Percentiles rank a stretch among this genome's conserved stretches.
These are phyloP conservation scores for Lachancea fermentati DNA, from an alignment of 805 yeast genomes.

Conservation along the genomic window DNA sequence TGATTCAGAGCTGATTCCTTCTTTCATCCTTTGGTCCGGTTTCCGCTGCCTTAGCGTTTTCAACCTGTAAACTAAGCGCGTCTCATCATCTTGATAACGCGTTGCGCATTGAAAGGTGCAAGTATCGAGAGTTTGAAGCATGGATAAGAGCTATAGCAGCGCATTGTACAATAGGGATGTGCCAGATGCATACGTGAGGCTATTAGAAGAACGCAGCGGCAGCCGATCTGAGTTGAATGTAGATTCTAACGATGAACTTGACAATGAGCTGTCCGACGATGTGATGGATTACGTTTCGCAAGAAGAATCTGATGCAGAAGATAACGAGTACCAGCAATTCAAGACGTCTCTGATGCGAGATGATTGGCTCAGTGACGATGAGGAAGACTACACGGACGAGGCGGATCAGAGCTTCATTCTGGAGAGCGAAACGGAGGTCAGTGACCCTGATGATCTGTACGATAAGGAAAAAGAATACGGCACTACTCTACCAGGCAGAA, in stretches of 20 bases:
- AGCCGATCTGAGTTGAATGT: not conserved
- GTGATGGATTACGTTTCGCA: not conserved
- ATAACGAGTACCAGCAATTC: slow-evolving; percentile 11
- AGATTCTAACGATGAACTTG: slow-evolving; percentile 1
- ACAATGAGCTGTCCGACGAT: slow-evolving; percentile 6
- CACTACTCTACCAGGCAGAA: no score
- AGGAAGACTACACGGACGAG: slow-evolving; percentile 20
- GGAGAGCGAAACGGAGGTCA: no score
- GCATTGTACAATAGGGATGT: slow-evolving; percentile 3
- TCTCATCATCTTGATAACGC: no score
- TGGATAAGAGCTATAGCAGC: no score
- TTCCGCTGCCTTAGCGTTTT: no score
- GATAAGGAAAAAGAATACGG: no score
- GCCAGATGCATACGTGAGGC: slow-evolving; percentile 5
- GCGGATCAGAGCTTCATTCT: slow-evolving; percentile 21
- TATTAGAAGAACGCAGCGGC: slow-evolving; percentile 2
- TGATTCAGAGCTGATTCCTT: no score
- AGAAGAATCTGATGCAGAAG: not conserved
- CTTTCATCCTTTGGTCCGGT: no score
- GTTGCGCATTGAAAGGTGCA: no score
- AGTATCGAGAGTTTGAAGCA: no score
- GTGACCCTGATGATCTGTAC: no score
- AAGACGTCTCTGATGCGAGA: slow-evolving; percentile 15
- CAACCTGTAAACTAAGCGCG: no score
- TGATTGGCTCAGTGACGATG: slow-evolving; percentile 16